These are phyloP conservation scores for Nepenthes alata DNA, from an alignment of 179 eudicot genomes.

Conservation along the genomic window DNA sequence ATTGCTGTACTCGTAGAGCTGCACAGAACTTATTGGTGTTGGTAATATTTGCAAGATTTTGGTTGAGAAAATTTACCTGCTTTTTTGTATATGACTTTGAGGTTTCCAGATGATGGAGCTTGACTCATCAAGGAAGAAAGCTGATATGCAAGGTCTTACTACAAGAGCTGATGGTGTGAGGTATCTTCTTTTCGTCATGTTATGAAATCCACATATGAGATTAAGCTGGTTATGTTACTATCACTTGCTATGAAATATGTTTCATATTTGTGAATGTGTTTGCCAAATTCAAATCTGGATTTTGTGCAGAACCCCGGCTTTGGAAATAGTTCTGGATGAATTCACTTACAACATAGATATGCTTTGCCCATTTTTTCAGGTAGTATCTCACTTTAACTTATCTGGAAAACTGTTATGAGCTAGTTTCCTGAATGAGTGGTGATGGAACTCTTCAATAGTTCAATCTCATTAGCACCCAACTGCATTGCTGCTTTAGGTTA, in stretches of 20 bases:
- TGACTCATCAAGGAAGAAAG: constrained; percentile 54
- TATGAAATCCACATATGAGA: background rate
- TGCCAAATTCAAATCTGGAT: background rate
- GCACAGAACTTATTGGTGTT: constrained; percentile 47
- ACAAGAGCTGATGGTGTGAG: constrained; percentile 76
- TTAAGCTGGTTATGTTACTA: background rate
- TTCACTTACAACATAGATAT: constrained; percentile 50
- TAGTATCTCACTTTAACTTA: constrained; percentile 5
- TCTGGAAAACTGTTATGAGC: background rate
- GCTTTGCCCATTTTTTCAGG: constrained; percentile 68
- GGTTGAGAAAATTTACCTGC: constrained; percentile 1
- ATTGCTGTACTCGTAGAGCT: constrained; percentile 29
- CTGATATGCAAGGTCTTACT: constrained; percentile 51
- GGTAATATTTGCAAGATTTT: constrained; percentile 28
- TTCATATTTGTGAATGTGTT: background rate
- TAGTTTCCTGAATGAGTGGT: background rate
- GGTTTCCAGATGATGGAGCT: constrained; percentile 57
- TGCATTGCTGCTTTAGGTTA: background rate
- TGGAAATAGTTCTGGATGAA: constrained; percentile 71
- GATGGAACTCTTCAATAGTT: background rate
- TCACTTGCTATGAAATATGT: too few relatives aligned
- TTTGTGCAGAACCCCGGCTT: constrained; percentile 48
- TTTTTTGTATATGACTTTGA: constrained; percentile 4
- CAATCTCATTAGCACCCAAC: background rate
- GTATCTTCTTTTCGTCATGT: constrained; percentile 22